Evolutionary conservation across 2,329 filamentous ascomycete genomes (phyloP).

Genomic region (Beauveria australis): DNA sequence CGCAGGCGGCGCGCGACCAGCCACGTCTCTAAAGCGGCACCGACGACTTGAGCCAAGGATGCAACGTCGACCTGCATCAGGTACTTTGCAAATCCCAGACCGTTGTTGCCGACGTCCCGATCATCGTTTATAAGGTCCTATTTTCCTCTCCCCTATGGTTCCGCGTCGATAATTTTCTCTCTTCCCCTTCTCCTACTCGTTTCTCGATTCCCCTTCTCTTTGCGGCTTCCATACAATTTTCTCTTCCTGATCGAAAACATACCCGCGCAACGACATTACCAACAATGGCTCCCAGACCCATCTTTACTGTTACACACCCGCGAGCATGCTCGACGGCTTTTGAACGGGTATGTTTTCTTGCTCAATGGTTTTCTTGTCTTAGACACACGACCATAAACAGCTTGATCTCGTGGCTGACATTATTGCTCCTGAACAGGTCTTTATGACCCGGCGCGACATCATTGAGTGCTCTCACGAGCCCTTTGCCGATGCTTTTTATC

Average conservation of each 20-base stretch:
- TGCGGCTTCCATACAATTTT: background rate
- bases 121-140: background rate
- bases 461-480: constrained; percentile 88
- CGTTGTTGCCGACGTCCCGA: constrained; percentile 8
- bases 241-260: constrained; percentile 15
- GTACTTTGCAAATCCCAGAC: constrained; percentile 1
- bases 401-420: background rate
- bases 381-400: background rate
- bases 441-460: constrained; percentile 84
- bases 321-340: constrained; percentile 95
- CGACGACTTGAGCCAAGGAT: background rate
- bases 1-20: background rate
- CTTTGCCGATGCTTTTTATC: constrained; percentile 96
- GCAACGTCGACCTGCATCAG: constrained; percentile 2
- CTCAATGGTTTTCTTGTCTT: background rate
- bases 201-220: background rate
- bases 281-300: constrained; percentile 59
- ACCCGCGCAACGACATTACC: constrained; percentile 13
- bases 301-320: constrained; percentile 91
- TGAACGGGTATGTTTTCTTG: constrained; percentile 61
- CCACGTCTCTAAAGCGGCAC: constrained; percentile 1
- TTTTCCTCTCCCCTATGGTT: background rate
- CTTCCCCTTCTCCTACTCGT: background rate
- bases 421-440: constrained; percentile 54
- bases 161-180: background rate